phyloP scores from a whole-genome alignment of 2,329 filamentous ascomycete genomes.

The Neopestalotiopsis sp. region DNA sequence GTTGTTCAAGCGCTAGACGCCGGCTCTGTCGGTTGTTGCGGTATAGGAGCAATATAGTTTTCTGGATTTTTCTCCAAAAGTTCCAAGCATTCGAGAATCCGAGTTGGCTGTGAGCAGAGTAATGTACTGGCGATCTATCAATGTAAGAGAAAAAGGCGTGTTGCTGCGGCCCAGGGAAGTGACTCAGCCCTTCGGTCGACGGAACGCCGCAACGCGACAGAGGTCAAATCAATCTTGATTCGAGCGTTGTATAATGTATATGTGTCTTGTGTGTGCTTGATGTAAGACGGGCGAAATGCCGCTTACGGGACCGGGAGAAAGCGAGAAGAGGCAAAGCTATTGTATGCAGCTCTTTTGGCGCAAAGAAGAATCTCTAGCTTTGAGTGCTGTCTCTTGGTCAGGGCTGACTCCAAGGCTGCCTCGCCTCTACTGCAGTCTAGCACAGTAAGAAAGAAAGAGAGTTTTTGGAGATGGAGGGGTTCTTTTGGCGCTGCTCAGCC shows the following conservation, averaged over 20 bases:
- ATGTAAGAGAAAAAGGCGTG: not conserved
- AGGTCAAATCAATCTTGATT: not conserved
- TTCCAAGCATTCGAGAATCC: no score
- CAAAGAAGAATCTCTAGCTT: not conserved
- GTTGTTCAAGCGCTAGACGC: not conserved
- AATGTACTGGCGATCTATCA: not conserved
- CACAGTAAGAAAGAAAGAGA: not conserved
- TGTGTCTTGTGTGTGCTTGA: not conserved
- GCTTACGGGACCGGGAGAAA: not conserved
- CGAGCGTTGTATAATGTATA: not conserved
- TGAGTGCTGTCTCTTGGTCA: not conserved
- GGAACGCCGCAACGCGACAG: not conserved
- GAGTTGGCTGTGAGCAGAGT: not conserved
- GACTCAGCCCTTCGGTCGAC: not conserved
- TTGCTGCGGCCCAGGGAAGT: not conserved
- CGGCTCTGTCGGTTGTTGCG: constrained; percentile 2
- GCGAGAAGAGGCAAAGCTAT: not conserved
- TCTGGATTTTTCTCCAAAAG: no score
- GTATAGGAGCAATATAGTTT: not conserved
- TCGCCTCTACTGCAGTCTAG: not conserved
- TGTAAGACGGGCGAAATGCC: not conserved
- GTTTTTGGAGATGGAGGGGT: not conserved
- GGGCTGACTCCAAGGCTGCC: constrained; percentile 14
- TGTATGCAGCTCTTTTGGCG: not conserved
- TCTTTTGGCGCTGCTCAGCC: not conserved